A percentile compares a stretch with the other conserved stretches of the same genome.
Evolutionary conservation across 1,284 basidiomycete genomes (phyloP).

Genomic region (Chalciporus sp.): DNA sequence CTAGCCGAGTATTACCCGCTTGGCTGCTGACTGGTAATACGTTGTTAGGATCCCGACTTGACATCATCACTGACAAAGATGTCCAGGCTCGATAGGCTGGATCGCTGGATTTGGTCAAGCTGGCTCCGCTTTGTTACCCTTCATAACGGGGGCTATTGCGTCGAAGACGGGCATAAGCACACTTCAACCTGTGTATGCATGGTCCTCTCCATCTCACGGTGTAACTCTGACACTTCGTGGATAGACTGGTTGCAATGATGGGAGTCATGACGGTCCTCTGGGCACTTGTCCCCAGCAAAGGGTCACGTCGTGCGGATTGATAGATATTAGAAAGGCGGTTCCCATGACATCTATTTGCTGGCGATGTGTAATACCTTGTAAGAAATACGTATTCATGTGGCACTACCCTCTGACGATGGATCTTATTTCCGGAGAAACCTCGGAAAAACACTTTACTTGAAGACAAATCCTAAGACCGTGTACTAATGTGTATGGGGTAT

Average conservation of each 20-base stretch:
- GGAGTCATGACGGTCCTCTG: slow-evolving; percentile 44
- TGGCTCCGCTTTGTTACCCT: slow-evolving; percentile 56
- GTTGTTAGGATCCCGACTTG: not conserved
- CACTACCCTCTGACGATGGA: too few species aligned
- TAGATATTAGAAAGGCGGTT: not conserved
- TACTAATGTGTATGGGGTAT: too few species aligned
- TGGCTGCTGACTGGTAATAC: slow-evolving; percentile 49
- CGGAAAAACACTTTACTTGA: too few species aligned
- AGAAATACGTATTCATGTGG: not conserved
- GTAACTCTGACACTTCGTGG: not conserved
- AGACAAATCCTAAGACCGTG: too few species aligned
- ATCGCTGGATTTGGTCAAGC: slow-evolving; percentile 55
- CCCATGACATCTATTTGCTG: not conserved
- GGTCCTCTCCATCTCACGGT: not conserved
- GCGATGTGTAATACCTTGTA: not conserved
- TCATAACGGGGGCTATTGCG: slow-evolving; percentile 57
- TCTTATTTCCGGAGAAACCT: too few species aligned
- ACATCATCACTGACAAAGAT: not conserved
- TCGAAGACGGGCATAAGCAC: slow-evolving; percentile 49
- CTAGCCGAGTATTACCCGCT: slow-evolving; percentile 48
- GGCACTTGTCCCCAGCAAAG: slow-evolving; percentile 41
- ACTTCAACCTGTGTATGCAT: slow-evolving; percentile 57
- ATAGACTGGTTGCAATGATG: slow-evolving; percentile 50
- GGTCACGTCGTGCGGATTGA: slow-evolving; percentile 22
- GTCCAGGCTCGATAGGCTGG: slow-evolving; percentile 49